Evolutionary conservation across 1,139 yeast genomes (phyloP).

Genomic region (Hansenula lynferdii): DNA sequence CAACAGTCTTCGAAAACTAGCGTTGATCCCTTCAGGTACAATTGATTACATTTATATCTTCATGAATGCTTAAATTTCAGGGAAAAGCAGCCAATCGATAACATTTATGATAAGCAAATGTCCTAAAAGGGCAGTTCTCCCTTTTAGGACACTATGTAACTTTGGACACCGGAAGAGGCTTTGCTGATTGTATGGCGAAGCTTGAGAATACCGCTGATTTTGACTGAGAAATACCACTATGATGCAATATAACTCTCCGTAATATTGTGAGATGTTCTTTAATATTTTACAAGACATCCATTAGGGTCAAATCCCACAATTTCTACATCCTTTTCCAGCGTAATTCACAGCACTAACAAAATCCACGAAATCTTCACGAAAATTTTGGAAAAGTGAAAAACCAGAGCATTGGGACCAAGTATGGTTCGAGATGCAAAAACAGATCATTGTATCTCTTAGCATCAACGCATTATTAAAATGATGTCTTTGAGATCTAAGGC

Average conservation of each 20-base stretch:
- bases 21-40: neutral
- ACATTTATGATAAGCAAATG: slow-evolving; percentile 5
- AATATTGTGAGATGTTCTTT: too few species aligned
- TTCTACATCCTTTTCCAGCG: neutral
- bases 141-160: slow-evolving; percentile 5
- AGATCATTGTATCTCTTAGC: too few species aligned
- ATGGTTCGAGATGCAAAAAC: too few species aligned
- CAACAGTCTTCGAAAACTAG: too few species aligned
- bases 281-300: too few species aligned
- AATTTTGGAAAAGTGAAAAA: neutral
- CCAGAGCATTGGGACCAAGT: too few species aligned
- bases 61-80: neutral
- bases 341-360: slow-evolving; percentile 9
- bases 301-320: too few species aligned
- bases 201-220: too few species aligned
- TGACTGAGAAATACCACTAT: too few species aligned
- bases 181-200: too few species aligned
- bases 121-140: slow-evolving; percentile 3
- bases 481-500: neutral
- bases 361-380: slow-evolving; percentile 1
- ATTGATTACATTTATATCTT: neutral
- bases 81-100: slow-evolving; percentile 4
- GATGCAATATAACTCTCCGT: too few species aligned
- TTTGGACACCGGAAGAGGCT: too few species aligned
- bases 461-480: neutral